A percentile compares a stretch with the other conserved stretches of the same genome.
Evolutionary conservation across 2,329 filamentous ascomycete genomes (phyloP).

Genomic region (Paraphaeosphaeria sporulosa): DNA sequence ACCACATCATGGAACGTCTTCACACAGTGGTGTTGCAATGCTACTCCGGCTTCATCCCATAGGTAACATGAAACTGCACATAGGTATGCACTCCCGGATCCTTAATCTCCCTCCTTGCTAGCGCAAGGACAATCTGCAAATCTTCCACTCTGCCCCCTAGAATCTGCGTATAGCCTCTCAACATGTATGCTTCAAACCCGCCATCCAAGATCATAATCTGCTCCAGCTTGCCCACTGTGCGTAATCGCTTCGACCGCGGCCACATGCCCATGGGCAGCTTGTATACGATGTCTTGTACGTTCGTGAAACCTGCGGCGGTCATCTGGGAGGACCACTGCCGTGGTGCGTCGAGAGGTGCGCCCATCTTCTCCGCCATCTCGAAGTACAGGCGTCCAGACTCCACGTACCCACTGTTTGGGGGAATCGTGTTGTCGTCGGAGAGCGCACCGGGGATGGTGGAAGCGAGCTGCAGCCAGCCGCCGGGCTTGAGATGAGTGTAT

Average conservation of each 20-base stretch:
- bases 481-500: constrained; percentile 48
- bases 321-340: constrained; percentile 43
- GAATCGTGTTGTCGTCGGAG: constrained; percentile 30
- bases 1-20: too few species aligned
- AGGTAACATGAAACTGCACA: constrained; percentile 33
- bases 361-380: constrained; percentile 32
- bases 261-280: constrained; percentile 39
- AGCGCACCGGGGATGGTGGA: constrained; percentile 28
- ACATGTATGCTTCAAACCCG: constrained; percentile 34
- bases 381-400: constrained; percentile 29
- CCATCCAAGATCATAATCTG: constrained; percentile 34
- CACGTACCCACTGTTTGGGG: constrained; percentile 28
- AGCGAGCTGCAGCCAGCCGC: constrained; percentile 44
- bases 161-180: constrained; percentile 32
- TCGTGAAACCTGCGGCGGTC: constrained; percentile 51
- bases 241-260: constrained; percentile 34
- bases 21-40: too few species aligned
- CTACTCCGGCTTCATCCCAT: constrained; percentile 25
- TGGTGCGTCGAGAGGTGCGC: constrained; percentile 44
- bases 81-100: constrained; percentile 33
- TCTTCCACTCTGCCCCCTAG: constrained; percentile 24
- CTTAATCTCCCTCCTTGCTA: constrained; percentile 30
- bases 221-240: constrained; percentile 28
- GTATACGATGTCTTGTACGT: constrained; percentile 47
- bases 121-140: constrained; percentile 26